These are phyloP conservation scores for Fusarium sp. DNA, from an alignment of 2,329 filamentous ascomycete genomes.

Conservation along the genomic window DNA sequence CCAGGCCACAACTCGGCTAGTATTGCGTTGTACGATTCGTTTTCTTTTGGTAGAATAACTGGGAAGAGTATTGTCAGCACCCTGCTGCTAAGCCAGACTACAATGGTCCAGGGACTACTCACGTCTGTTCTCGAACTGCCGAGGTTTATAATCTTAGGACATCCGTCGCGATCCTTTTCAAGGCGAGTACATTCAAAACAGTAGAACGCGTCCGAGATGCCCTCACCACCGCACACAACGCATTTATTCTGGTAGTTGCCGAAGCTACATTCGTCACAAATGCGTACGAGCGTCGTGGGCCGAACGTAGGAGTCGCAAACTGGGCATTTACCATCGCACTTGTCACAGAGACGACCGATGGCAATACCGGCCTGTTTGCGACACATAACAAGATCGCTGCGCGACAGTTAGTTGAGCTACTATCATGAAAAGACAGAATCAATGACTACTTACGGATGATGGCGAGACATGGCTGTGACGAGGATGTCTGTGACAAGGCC, in stretches of 20 bases:
- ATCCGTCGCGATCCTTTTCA: constrained; percentile 97
- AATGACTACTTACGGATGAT: constrained; percentile 77
- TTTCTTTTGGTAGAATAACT: constrained; percentile 74
- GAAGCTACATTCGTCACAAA: constrained; percentile 99
- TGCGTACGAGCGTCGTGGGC: constrained; percentile 94
- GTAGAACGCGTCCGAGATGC: constrained; percentile 98
- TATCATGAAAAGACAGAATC: not conserved
- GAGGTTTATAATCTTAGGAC: constrained; percentile 98
- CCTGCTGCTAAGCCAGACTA: not conserved
- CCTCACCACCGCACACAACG: constrained; percentile 97
- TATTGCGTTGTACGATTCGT: constrained; percentile 68
- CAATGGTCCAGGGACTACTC: constrained; percentile 44
- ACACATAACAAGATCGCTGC: constrained; percentile 97
- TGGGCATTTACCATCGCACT: constrained; percentile 99
- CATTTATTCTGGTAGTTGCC: constrained; percentile 99
- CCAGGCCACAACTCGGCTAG: constrained; percentile 60
- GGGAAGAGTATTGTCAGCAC: constrained; percentile 33
- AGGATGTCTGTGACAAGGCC: not conserved
- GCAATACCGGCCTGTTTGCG: constrained; percentile 97
- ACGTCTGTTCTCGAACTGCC: constrained; percentile 96
- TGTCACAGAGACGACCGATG: constrained; percentile 98
- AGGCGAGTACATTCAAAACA: constrained; percentile 98
- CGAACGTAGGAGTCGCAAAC: constrained; percentile 99
- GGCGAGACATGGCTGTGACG: constrained; percentile 78
- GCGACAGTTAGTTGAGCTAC: constrained; percentile 38